A percentile compares a stretch with the other conserved stretches of the same genome.
phyloP scores from a whole-genome alignment of 2,329 filamentous ascomycete genomes.

The Beauveria brongniartii region DNA sequence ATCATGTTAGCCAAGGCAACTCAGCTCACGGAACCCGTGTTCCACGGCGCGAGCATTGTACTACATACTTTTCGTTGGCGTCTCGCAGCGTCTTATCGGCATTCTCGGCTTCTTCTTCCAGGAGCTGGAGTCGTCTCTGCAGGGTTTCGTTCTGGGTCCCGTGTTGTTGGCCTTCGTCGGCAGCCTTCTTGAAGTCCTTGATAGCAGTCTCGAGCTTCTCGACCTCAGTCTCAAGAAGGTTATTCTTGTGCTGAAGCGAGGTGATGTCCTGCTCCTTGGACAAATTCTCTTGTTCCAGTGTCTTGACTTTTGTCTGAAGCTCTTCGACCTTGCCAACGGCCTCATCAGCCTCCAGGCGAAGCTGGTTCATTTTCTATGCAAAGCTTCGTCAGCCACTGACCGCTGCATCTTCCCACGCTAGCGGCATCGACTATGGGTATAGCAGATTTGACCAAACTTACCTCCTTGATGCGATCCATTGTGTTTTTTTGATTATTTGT shows the following conservation, averaged over 20 bases:
- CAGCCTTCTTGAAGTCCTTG: slow-evolving; percentile 80
- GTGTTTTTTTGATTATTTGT: slow-evolving; percentile 23
- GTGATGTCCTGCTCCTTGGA: slow-evolving; percentile 98
- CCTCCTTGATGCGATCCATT: slow-evolving; percentile 90
- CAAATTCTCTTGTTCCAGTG: slow-evolving; percentile 87
- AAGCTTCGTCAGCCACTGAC: slow-evolving; percentile 18
- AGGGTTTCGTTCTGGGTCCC: slow-evolving; percentile 87
- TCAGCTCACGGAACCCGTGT: background rate
- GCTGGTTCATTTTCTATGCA: slow-evolving; percentile 80
- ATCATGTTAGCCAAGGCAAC: slow-evolving; percentile 11
- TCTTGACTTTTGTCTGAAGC: slow-evolving; percentile 78
- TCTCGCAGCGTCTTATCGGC: slow-evolving; percentile 94
- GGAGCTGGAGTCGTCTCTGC: slow-evolving; percentile 83
- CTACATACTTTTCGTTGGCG: slow-evolving; percentile 91
- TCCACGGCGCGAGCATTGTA: background rate
- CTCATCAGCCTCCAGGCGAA: slow-evolving; percentile 90
- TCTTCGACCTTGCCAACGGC: slow-evolving; percentile 76
- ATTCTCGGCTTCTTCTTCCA: slow-evolving; percentile 96
- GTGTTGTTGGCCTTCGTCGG: slow-evolving; percentile 73
- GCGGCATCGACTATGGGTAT: background rate
- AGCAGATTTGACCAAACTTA: slow-evolving; percentile 37
- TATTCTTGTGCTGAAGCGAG: slow-evolving; percentile 92
- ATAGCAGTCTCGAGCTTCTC: slow-evolving; percentile 83
- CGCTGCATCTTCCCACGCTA: background rate
- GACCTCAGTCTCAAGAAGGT: slow-evolving; percentile 78